phyloP scores from a whole-genome alignment of 169 alveolate genomes.

The Plasmodium chabaudi region DNA sequence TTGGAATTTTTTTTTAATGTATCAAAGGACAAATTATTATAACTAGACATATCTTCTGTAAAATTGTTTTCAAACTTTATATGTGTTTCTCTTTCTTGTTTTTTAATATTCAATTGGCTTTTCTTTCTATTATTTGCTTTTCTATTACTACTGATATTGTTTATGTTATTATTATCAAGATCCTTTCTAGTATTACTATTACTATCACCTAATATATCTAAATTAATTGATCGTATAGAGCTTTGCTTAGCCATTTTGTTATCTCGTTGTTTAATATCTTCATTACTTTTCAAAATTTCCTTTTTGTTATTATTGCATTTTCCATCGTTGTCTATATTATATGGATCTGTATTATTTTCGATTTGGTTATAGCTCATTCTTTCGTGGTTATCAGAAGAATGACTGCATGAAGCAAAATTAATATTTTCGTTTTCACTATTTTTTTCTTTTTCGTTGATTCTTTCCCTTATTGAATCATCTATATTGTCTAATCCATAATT shows the following conservation, averaged over 20 bases:
- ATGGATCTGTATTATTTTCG: too few species aligned
- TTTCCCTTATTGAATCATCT: not conserved
- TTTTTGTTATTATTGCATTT: too few species aligned
- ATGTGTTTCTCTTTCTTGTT: slow-evolving; percentile 11
- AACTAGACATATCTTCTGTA: slow-evolving; percentile 2
- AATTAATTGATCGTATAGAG: too few species aligned
- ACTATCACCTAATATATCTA: too few species aligned
- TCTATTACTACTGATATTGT: not conserved
- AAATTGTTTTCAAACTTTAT: slow-evolving; percentile 4
- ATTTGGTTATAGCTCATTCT: too few species aligned
- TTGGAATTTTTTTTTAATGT: not conserved
- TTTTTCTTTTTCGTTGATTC: not conserved
- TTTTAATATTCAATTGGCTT: slow-evolving; percentile 1
- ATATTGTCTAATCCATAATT: not conserved
- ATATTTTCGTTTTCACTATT: slow-evolving; percentile 11
- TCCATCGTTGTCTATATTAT: too few species aligned
- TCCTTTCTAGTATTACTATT: not conserved
- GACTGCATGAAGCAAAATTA: too few species aligned
- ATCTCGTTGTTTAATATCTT: too few species aligned
- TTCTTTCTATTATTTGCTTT: slow-evolving; percentile 9
- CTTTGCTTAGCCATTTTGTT: too few species aligned
- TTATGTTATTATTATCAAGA: not conserved
- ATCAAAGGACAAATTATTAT: slow-evolving; percentile 12
- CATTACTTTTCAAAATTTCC: too few species aligned
- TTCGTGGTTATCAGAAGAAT: too few species aligned